Conservation (phyloP, 306 rosid species). For the Oxytropis ochrocephala region DNA sequence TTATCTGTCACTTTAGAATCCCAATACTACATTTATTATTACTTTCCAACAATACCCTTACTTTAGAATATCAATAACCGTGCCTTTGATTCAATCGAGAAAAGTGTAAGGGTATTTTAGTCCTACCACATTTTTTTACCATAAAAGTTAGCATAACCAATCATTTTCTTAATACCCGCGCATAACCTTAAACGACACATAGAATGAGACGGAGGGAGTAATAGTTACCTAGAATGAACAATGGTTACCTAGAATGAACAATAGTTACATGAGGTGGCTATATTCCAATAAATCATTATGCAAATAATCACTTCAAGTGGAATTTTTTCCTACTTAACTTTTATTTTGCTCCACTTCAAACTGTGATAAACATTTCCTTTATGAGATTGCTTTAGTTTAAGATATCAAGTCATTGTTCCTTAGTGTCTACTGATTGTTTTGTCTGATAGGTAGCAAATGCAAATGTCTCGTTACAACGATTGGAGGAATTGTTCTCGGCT, state of each 20-base stretch:
- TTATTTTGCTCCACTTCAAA: neutral
- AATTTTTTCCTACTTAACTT: neutral
- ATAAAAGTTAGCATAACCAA: too few relatives aligned
- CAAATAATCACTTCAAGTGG: neutral
- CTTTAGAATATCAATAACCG: too few relatives aligned
- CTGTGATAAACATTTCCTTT: neutral
- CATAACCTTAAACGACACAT: too few relatives aligned
- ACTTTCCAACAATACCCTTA: too few relatives aligned
- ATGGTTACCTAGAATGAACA: neutral
- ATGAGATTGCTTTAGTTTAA: neutral
- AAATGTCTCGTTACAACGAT: conserved; percentile 68
- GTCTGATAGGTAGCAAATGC: conserved; percentile 70
- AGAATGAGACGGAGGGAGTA: too few relatives aligned
- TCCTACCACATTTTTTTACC: too few relatives aligned
- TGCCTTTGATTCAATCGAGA: too few relatives aligned
- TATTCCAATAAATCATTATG: neutral
- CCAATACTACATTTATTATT: too few relatives aligned
- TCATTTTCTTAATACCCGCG: too few relatives aligned
- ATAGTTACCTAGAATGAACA: too few relatives aligned
- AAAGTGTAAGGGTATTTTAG: too few relatives aligned
- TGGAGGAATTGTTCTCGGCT: conserved; percentile 65
- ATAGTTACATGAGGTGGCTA: neutral
- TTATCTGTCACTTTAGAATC: too few relatives aligned
- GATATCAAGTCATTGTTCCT: neutral
- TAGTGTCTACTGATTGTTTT: conserved; percentile 4